phyloP scores from a whole-genome alignment of 2,329 filamentous ascomycete genomes.

The Leptosphaerulina australis region DNA sequence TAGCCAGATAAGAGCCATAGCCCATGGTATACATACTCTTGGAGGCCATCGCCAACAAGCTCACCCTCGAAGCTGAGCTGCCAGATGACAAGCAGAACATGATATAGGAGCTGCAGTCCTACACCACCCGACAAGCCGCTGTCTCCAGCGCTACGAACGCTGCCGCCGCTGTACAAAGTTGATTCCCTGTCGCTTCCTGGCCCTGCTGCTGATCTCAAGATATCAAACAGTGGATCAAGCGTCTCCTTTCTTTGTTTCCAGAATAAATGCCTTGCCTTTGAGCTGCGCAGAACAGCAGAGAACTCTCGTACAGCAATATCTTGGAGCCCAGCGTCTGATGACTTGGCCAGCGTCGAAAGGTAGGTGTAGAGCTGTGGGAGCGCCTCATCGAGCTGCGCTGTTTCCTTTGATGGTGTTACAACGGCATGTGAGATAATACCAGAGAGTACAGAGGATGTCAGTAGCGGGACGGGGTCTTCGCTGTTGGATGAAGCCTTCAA shows the following conservation, averaged over 20 bases:
- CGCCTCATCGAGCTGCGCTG: slow-evolving; percentile 71
- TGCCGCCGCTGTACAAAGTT: slow-evolving; percentile 59
- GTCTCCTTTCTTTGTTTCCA: slow-evolving; percentile 92
- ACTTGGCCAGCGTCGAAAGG: slow-evolving; percentile 81
- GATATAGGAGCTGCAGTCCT: slow-evolving; percentile 89
- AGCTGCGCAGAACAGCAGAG: slow-evolving; percentile 79
- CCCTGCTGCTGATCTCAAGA: slow-evolving; percentile 76
- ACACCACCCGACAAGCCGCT: slow-evolving; percentile 76
- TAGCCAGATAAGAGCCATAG: slow-evolving; percentile 15
- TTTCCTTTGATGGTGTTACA: slow-evolving; percentile 64
- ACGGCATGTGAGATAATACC: slow-evolving; percentile 73
- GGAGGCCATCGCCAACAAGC: slow-evolving; percentile 76
- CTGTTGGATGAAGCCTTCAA: slow-evolving; percentile 82
- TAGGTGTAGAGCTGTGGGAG: slow-evolving; percentile 85
- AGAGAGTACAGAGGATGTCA: slow-evolving; percentile 86
- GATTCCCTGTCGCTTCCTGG: slow-evolving; percentile 72
- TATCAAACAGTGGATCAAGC: slow-evolving; percentile 77
- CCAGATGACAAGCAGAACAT: slow-evolving; percentile 92
- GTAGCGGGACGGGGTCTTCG: slow-evolving; percentile 85
- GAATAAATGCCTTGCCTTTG: slow-evolving; percentile 77
- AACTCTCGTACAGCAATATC: slow-evolving; percentile 95
- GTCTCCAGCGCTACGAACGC: slow-evolving; percentile 62
- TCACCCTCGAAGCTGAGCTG: slow-evolving; percentile 88
- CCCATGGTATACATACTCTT: slow-evolving; percentile 68
- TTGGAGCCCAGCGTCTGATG: slow-evolving; percentile 85